Evolutionary conservation across 1,284 basidiomycete genomes (phyloP).

Genomic region (Fomitopsis pinicola): DNA sequence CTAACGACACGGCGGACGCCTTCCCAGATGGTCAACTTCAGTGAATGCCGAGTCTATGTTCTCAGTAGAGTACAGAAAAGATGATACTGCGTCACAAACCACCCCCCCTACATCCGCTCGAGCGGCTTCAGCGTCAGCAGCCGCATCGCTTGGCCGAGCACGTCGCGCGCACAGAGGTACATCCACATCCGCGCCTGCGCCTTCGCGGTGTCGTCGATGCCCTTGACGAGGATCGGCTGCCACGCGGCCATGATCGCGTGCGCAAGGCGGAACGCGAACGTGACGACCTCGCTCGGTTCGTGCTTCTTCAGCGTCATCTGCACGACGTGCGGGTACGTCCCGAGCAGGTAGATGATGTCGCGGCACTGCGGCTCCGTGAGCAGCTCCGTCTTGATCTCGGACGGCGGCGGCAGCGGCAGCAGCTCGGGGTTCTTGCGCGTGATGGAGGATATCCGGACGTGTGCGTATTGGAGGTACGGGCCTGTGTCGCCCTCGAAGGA

Average conservation of each 20-base stretch:
- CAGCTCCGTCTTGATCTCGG: conserved; percentile 65
- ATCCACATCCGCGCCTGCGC: conserved; percentile 89
- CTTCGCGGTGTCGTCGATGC: conserved; percentile 27
- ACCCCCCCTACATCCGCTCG: conserved; percentile 81
- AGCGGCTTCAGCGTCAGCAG: conserved; percentile 86
- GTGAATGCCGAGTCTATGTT: not conserved
- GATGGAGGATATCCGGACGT: conserved; percentile 91
- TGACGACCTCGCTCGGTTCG: conserved; percentile 89
- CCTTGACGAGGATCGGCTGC: conserved; percentile 55
- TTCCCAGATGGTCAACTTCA: not conserved
- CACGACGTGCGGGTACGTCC: conserved; percentile 89
- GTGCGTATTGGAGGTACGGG: conserved; percentile 94
- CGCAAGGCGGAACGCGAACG: conserved; percentile 70
- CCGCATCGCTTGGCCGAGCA: conserved; percentile 83
- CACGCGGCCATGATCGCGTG: conserved; percentile 87
- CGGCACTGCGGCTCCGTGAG: conserved; percentile 75
- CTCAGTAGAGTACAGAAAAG: not conserved
- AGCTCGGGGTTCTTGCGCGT: conserved; percentile 92
- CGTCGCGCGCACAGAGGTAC: conserved; percentile 86
- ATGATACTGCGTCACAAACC: not conserved
- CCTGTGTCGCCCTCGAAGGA: conserved; percentile 98
- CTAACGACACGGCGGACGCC: too few species aligned
- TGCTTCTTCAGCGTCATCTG: conserved; percentile 80
- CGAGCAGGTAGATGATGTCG: conserved; percentile 85
- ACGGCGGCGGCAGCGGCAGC: conserved; percentile 68